Percentiles rank a stretch among this genome's conserved stretches.
These are phyloP conservation scores for Neobulgaria alba DNA, from an alignment of 2,329 filamentous ascomycete species.

Conservation along the genomic window DNA sequence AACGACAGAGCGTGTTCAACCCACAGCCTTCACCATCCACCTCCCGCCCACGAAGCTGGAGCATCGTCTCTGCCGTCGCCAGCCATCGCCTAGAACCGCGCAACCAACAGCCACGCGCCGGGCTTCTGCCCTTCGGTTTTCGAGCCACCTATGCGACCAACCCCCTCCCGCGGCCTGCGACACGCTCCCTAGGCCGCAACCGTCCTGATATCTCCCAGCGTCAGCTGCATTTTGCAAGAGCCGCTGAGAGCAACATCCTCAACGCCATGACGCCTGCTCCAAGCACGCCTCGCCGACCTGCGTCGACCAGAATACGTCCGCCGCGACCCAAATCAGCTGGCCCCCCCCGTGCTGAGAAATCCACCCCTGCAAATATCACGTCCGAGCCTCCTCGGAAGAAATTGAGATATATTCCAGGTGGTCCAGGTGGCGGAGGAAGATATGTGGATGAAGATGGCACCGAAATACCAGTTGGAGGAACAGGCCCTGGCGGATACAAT, in stretches of 20 bases:
- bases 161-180: slow-evolving; percentile 5
- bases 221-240: slow-evolving; percentile 1
- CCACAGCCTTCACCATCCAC: too few relatives aligned
- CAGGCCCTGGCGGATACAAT: slow-evolving; percentile 40
- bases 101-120: neutral
- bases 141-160: neutral
- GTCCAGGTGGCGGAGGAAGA: slow-evolving; percentile 75
- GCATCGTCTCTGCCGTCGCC: too few relatives aligned
- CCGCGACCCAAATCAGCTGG: slow-evolving; percentile 21
- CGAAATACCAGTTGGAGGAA: slow-evolving; percentile 46
- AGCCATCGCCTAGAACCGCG: neutral
- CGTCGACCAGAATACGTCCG: slow-evolving; percentile 19
- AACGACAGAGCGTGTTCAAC: too few relatives aligned
- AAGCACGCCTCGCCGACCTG: slow-evolving; percentile 21
- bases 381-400: slow-evolving; percentile 50
- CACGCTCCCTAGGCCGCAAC: slow-evolving; percentile 10
- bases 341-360: slow-evolving; percentile 18
- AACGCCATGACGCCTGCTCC: slow-evolving; percentile 19
- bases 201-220: slow-evolving; percentile 14
- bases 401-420: slow-evolving; percentile 73
- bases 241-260: neutral
- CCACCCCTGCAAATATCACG: slow-evolving; percentile 15
- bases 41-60: too few relatives aligned
- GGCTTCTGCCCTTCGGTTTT: neutral
- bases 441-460: slow-evolving; percentile 67